Percentiles rank a stretch among this genome's conserved stretches.
Conservation (phyloP, 441 rosid genomes). For the Aquilaria agallochum region DNA sequence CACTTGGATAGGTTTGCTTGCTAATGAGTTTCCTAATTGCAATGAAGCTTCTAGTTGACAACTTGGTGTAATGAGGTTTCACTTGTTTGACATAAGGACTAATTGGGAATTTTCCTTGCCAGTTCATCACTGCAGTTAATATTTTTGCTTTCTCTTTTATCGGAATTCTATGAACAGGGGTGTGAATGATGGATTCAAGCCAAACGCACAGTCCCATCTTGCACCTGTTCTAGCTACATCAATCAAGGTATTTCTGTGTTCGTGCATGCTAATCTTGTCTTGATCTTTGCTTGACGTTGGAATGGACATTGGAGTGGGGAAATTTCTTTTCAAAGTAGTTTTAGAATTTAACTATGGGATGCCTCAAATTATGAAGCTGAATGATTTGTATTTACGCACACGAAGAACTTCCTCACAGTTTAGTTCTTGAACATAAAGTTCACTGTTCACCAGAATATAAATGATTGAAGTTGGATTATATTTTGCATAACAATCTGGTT, state of each 20-base stretch:
- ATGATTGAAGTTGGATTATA: too few relatives aligned
- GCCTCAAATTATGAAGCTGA: too few relatives aligned
- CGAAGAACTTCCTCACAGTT: too few relatives aligned
- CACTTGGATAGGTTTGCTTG: conserved; percentile 80
- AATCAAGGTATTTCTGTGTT: conserved; percentile 50
- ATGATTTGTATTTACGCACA: too few relatives aligned
- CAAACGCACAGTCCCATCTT: conserved; percentile 87
- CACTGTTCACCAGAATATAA: too few relatives aligned
- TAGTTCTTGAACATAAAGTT: too few relatives aligned
- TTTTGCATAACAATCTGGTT: too few relatives aligned
- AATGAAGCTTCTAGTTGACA: conserved; percentile 4
- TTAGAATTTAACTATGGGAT: too few relatives aligned
- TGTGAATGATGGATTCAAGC: conserved; percentile 92
- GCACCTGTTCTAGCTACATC: conserved; percentile 89
- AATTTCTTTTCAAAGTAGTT: background rate
- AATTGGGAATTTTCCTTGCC: conserved; percentile 5
- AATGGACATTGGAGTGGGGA: background rate
- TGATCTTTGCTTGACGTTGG: background rate
- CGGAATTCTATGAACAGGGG: conserved; percentile 41
- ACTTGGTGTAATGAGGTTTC: conserved; percentile 7
- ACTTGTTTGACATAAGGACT: background rate
- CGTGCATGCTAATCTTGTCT: background rate
- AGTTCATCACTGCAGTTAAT: background rate
- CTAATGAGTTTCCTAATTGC: conserved; percentile 6
- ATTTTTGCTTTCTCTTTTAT: conserved; percentile 3